Evolutionary conservation across 306 rosid species (phyloP), one percentile per base, ranked within the genome.

Genomic region (Chamaecrista fasciculata): DNA sequence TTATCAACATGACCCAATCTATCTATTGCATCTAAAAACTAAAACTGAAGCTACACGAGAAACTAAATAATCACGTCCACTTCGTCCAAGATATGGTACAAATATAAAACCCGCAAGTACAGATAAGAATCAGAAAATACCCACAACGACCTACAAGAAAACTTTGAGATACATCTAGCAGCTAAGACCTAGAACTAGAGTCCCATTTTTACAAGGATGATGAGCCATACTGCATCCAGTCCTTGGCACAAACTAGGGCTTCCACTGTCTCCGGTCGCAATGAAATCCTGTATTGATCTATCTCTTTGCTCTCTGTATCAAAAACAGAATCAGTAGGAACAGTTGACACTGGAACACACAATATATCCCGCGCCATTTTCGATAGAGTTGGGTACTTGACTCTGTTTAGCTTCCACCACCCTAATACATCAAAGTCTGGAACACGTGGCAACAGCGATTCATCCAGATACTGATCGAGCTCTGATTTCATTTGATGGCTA

Each of bases 401-500:
- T 77, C 83, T 94, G 85, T 94, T 94, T 42, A 94, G 79, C 79
- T 83, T 94, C 98, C 98, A 94, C 98, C 98, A 94, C 64, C 92
- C 89, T 39, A 86, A 59, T 7, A 88, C 91, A 31, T 94, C 97
- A 5, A 94, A 88, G 19, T 94, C 96, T 25, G 89, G 89, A 63
- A 81, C 86, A 24, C 98, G 93, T 0, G 97, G 96, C 53, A 90
- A 71, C 75, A 90, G 57, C 2, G 98, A 89, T 64, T 94, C 98
- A 31, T 94, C 97, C 79, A 94, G 81, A 76, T 94, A 94, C 78
- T 84, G 95, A 68, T 94, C 98, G 39, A 94, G 76, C 75, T 94
- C 97, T 1, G 97, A 94, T 55, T 85, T 94, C 86, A 73, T 86
- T 65, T 88, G 92, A 8, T 94, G 98, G 94, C 83, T 86, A 14